Base-by-base conservation (phyloP, 2,329 filamentous ascomycete species). In the Mariannaea sp. region DNA sequence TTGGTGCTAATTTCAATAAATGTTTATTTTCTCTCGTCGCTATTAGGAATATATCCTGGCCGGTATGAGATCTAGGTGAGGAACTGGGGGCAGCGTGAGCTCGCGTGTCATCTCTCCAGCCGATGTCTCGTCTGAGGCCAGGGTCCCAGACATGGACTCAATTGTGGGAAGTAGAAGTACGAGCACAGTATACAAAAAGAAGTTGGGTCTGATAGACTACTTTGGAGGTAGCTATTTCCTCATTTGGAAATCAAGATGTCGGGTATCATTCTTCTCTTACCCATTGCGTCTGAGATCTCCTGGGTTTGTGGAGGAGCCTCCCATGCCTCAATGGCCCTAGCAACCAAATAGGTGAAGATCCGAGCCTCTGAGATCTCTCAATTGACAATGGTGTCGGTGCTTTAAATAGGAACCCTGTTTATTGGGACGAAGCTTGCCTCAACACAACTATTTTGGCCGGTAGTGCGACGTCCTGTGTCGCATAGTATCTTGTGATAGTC, bases 41-140 rank as follows among this genome's bases (percentile, higher is more conserved):
- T n/a, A n/a, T n/a, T n/a, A n/a, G n/a, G n/a, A n/a, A n/a, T n/a
- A n/a, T n/a, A n/a, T n/a, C n/a, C n/a, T n/a, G n/a, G n/a, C n/a
- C n/a, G n/a, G n/a, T n/a, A n/a, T n/a, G n/a, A n/a, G n/a, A n/a
- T n/a, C n/a, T n/a, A 44, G 24, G 55, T 17, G 41, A 4, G n/a
- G n/a, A 43, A 38, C 52, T 49, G 52, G 44, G 42, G n/a, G n/a
- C n/a, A n/a, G n/a, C n/a, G n/a, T n/a, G n/a, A n/a, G n/a, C n/a
- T n/a, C 27, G 26, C 41, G 58, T 48, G 47, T 35, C 39, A 58
- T 42, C 45, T 33, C 48, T 42, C 42, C 42, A 53, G 20, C 47
- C 45, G 46, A 49, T 29, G 62, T 65, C 60, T 65, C 62, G 53
- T 52, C 53, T 65, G 35, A 24, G 46, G 47, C 60, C 59, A 41